Conservation (phyloP, 345 rosid genomes). For the Eucalyptus dawsonii region DNA sequence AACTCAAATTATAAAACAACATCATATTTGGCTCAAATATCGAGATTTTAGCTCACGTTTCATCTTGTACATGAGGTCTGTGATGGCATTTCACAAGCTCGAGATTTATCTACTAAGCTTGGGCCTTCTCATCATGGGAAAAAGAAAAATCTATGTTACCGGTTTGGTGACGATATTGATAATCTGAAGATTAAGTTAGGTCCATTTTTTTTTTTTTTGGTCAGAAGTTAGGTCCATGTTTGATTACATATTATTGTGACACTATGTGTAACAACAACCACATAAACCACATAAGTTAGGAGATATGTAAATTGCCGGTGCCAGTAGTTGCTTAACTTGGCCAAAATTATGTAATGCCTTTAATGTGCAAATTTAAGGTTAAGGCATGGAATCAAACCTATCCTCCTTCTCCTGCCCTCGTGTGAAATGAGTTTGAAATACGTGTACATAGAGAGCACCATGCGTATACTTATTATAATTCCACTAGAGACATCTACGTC, state of each 20-base stretch:
- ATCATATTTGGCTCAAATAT: background rate
- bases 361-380: background rate
- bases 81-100: background rate
- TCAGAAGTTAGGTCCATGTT: background rate
- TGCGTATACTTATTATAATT: background rate
- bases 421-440: background rate
- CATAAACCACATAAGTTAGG: background rate
- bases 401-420: background rate
- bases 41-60: background rate
- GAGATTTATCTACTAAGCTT: background rate
- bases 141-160: background rate
- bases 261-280: background rate
- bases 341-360: background rate
- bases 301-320: background rate
- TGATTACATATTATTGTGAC: background rate
- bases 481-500: background rate
- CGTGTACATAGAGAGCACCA: background rate
- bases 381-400: background rate
- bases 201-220: background rate
- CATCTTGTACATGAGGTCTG: background rate
- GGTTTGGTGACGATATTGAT: background rate
- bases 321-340: background rate
- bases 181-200: background rate
- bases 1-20: background rate
- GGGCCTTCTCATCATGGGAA: background rate